phyloP scores from a whole-genome alignment of 2,329 filamentous ascomycete species.

The Paecilomyces sp. region DNA sequence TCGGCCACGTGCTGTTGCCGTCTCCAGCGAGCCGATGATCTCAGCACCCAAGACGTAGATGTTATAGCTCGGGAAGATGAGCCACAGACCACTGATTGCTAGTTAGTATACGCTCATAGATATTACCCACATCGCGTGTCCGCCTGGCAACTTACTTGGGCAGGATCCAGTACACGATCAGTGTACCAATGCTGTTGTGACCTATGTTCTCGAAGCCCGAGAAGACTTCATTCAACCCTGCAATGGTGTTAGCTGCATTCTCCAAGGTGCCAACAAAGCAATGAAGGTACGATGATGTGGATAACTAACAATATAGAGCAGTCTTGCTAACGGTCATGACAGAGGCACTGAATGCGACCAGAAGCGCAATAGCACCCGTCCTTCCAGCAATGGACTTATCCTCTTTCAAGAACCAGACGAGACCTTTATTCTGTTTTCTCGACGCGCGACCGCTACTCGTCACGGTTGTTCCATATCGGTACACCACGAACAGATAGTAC shows the following conservation, averaged over 20 bases:
- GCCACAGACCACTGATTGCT: constrained; percentile 51
- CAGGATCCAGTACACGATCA: constrained; percentile 56
- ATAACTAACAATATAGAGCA: constrained; percentile 54
- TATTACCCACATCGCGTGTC: background rate
- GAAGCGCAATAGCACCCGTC: constrained; percentile 47
- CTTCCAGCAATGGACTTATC: constrained; percentile 46
- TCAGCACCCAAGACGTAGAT: constrained; percentile 54
- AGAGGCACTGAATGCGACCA: constrained; percentile 53
- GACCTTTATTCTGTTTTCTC: constrained; percentile 23
- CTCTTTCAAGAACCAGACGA: constrained; percentile 39
- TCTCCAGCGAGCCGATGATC: constrained; percentile 52
- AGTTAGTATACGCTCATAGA: constrained; percentile 8
- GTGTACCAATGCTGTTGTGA: constrained; percentile 49
- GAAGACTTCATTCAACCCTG: constrained; percentile 54
- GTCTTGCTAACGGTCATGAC: constrained; percentile 64
- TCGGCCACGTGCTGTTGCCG: constrained; percentile 17
- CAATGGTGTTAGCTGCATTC: constrained; percentile 1
- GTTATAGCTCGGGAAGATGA: constrained; percentile 57
- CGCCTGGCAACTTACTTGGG: constrained; percentile 53
- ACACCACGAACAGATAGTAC: constrained; percentile 53
- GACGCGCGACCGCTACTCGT: constrained; percentile 13
- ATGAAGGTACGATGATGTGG: background rate
- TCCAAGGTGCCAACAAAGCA: background rate
- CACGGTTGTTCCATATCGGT: constrained; percentile 30
- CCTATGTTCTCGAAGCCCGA: constrained; percentile 55